Evolutionary conservation across 331 rosid genomes (phyloP).

Genomic region (Malus hybrid): DNA sequence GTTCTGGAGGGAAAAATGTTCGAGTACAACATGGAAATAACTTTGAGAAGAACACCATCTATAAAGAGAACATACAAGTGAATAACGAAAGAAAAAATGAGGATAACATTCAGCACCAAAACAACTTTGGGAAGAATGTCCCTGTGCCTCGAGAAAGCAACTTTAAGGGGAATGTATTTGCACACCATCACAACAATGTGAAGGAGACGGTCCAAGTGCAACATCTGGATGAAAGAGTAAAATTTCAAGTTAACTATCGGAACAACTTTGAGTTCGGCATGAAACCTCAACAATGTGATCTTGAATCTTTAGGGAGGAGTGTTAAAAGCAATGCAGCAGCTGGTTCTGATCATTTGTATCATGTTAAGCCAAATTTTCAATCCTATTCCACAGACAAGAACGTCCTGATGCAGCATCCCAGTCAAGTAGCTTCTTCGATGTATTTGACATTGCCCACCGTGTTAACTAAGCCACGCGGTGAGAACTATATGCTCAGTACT

Average conservation of each 20-base stretch:
- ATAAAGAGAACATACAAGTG: neutral
- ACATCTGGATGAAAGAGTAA: neutral
- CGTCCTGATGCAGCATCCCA: constrained; percentile 1
- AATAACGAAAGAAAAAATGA: neutral
- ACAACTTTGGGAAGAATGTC: neutral
- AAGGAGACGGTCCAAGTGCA: constrained; percentile 1
- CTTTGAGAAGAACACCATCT: neutral
- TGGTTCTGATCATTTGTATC: constrained; percentile 3
- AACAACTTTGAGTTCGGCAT: neutral
- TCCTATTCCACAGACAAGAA: neutral
- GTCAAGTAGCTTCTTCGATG: constrained; percentile 20
- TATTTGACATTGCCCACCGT: constrained; percentile 10
- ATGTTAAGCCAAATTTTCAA: neutral
- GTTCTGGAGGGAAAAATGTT: neutral
- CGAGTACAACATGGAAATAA: neutral
- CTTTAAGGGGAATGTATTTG: neutral
- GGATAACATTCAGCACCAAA: neutral
- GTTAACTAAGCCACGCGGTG: neutral
- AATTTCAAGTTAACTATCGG: neutral
- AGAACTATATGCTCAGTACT: neutral
- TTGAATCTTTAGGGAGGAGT: neutral
- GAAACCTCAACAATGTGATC: neutral
- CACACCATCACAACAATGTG: neutral
- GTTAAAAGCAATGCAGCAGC: neutral
- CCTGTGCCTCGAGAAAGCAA: neutral